These are phyloP conservation scores for Kodamaea fukazawae DNA, from an alignment of 805 yeast species.

Conservation along the genomic window DNA sequence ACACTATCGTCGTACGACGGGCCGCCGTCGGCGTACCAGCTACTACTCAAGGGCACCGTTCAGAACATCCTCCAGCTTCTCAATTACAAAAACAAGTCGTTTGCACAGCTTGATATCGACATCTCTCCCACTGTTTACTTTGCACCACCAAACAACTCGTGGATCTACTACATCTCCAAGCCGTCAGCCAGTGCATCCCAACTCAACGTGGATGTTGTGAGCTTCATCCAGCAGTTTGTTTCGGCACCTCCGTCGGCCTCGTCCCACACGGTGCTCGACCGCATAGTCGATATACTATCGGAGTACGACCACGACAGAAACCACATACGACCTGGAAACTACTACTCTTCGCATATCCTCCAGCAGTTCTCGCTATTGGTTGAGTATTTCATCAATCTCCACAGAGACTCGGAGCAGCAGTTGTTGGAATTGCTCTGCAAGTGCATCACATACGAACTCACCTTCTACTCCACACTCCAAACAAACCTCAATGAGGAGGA, in stretches of 20 bases:
- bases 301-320: not conserved
- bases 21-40: conserved; percentile 13
- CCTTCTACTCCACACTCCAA: conserved; percentile 16
- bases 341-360: not conserved
- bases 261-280: not conserved
- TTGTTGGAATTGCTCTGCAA: conserved; percentile 16
- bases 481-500: conserved; percentile 19
- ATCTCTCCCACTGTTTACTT: conserved; percentile 7
- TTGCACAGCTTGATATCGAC: conserved; percentile 10
- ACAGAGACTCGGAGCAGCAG: conserved; percentile 16
- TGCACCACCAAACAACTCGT: not conserved
- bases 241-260: not conserved
- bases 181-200: not conserved
- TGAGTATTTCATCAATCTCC: conserved; percentile 16
- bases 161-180: conserved; percentile 7
- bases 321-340: not conserved
- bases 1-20: conserved; percentile 13
- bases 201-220: conserved; percentile 4
- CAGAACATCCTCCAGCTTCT: conserved; percentile 15
- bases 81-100: conserved; percentile 15
- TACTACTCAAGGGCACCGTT: conserved; percentile 14
- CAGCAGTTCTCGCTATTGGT: conserved; percentile 15
- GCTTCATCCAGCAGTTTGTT: conserved; percentile 7
- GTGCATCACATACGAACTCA: conserved; percentile 20
- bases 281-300: not conserved